phyloP scores from a whole-genome alignment of 495 filamentous ascomycete genomes.

The Podospora pseudopauciseta region DNA sequence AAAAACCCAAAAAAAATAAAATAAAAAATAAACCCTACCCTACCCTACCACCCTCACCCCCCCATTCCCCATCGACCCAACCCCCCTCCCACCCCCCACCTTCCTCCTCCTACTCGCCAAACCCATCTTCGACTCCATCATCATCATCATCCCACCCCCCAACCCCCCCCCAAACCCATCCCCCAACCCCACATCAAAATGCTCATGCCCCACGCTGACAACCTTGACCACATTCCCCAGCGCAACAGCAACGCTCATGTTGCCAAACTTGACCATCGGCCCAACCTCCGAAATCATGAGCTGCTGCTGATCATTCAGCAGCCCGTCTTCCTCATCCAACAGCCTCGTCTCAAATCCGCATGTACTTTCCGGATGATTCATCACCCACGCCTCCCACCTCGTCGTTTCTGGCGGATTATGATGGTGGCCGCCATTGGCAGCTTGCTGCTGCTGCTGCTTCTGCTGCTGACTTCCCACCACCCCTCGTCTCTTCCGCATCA shows the following conservation, averaged over 20 bases:
- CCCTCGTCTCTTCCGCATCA: constrained; percentile 12
- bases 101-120: constrained; percentile 6
- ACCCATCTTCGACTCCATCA: not conserved
- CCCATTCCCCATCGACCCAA: not conserved
- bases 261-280: constrained; percentile 56
- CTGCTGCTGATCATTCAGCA: constrained; percentile 23
- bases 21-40: not conserved
- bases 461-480: not conserved
- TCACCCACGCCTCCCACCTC: constrained; percentile 64
- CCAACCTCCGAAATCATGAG: constrained; percentile 59
- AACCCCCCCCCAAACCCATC: constrained; percentile 21
- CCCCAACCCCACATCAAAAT: constrained; percentile 45
- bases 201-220: constrained; percentile 58
- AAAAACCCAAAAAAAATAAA: not conserved
- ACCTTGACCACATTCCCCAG: constrained; percentile 67
- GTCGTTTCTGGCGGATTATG: not conserved
- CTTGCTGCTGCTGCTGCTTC: no score
- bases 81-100: constrained; percentile 13
- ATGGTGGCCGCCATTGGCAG: not conserved
- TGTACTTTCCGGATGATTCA: constrained; percentile 43
- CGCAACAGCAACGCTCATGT: constrained; percentile 57
- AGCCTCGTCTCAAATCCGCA: constrained; percentile 38
- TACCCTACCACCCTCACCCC: no score
- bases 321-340: constrained; percentile 32
- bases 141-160: constrained; percentile 3